Evolutionary conservation across 202 grass and related monocot species (phyloP), one percentile per base, ranked within the genome.

Genomic region (Setaria viridis): DNA sequence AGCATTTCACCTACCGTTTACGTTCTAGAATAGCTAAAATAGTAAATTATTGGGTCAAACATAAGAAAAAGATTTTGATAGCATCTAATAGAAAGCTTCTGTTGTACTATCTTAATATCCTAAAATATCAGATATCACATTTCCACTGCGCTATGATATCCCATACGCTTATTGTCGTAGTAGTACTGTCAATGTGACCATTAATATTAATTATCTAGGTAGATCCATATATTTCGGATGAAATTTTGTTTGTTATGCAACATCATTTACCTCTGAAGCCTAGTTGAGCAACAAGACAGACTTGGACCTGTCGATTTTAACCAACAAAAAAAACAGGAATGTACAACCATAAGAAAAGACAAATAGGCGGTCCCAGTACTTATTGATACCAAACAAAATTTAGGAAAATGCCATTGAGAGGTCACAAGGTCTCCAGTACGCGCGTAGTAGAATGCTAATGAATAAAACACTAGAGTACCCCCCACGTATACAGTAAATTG

Each of bases 331-430:
- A 68, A 1, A 8, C 8, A 30, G 11, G 2, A 43, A 74, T 48
- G 66, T 58, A 30, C 54, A 70, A 62, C 17, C 34, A 62, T 70
- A 17, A 64, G 3, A 77, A 64, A 14, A 62, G 68, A 80, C 80
- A 83, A 83, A 79, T 5, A 51, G 42, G 80, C 19, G 47, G 83
- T 78, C 83, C 88, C 56, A 19, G 16, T 45, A 81, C 10, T 80
- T 49, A 51, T 67, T 29, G 14, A 6, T 49, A 66, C 2, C 33
- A 65, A 81, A 85, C 62, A 86, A 89, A 54, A 0, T 20, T 41
- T 7, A 8, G 43, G 63, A 71, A 81, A 53, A 74, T 53, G 62
- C 15, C 21, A 50, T 13, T 45, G 0, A 51, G 35, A 47, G 53
- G 54, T 85, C 77, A 89, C 77, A 67, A 47, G 58, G 10, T 62